Base-by-base conservation (phyloP, 441 rosid species). In the Arabidopsis lyrata region DNA sequence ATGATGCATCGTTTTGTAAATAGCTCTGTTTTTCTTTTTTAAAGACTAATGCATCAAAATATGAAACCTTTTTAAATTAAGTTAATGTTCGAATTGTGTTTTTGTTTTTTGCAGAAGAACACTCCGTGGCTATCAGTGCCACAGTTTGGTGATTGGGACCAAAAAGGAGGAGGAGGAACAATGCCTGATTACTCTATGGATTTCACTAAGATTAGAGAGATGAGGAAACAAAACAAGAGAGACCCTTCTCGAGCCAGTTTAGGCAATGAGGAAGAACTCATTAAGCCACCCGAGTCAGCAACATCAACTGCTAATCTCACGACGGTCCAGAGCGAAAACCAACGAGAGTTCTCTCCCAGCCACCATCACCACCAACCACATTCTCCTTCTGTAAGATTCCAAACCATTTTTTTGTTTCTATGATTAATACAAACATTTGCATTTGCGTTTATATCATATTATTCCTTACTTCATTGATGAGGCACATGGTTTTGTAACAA, bases 61-160 rank as follows among this genome's bases (percentile, higher is more conserved):
- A n/a, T 64, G 34, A 4, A 64, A 64, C 39, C 44, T 13, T 0
- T 0, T 31, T 29, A 4, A 9, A 2, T n/a, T 48, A 14, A 14
- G 7, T 66, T 49, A 4, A 27, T 41, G 3, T 13, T 18, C 16
- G 12, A 5, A 8, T 14, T 55, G 34, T 55, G 39, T 15, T 2
- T n/a, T 10, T 10, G 29, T 14, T 13, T 39, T 6, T 32, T 66
- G 63, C 71, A 92, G 97, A 92, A 83, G 83, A 87, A 78, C 48
- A 83, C 85, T 38, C 87, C 90, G 4, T 92, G 99, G 99, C 84
- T 95, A 63, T 87, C 97, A 36, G 97, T 95, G 64, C 99, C 99
- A 16, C 96, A 92, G 66, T 95, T 95, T 78, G 99, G 97, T 62
- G 97, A 92, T 52, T 95, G 99, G 97, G 97, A 94, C 48, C 95